Conservation (phyloP, 352 stramenopile genomes). For the Phytophthora ohioensis region DNA sequence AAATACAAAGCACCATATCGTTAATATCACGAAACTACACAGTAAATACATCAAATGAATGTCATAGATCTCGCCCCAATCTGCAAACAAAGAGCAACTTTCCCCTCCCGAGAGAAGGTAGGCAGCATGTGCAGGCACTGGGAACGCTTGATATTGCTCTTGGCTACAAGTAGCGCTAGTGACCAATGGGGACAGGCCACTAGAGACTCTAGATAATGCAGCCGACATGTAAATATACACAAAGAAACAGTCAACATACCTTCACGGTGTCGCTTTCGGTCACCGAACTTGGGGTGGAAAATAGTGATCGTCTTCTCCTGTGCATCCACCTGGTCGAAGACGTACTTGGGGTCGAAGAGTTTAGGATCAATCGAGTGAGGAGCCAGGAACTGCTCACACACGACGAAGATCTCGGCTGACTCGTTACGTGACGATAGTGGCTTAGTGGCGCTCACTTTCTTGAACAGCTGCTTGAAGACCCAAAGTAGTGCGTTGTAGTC, state of each 20-base stretch:
- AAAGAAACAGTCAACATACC: constrained; percentile 56
- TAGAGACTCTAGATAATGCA: constrained; percentile 94
- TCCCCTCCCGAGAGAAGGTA: constrained; percentile 30
- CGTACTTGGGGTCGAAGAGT: constrained; percentile 97
- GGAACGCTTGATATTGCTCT: constrained; percentile 90
- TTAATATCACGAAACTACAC: constrained; percentile 15
- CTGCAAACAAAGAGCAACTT: constrained; percentile 57
- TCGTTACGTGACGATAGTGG: constrained; percentile 97
- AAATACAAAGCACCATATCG: background rate
- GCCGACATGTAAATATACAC: constrained; percentile 58
- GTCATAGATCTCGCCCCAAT: constrained; percentile 87
- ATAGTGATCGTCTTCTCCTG: constrained; percentile 94
- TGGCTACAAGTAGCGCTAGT: constrained; percentile 91
- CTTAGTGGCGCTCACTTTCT: constrained; percentile 98
- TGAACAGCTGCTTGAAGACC: constrained; percentile 99
- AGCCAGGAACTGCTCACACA: constrained; percentile 96
- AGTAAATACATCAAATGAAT: constrained; percentile 45
- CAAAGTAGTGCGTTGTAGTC: constrained; percentile 99
- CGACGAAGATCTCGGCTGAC: constrained; percentile 99
- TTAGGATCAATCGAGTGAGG: constrained; percentile 98
- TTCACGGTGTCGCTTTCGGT: constrained; percentile 95
- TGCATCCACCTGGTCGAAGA: constrained; percentile 96
- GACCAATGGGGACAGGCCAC: constrained; percentile 76
- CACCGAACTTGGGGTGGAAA: constrained; percentile 98
- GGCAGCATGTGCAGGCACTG: constrained; percentile 57